Conservation (phyloP, 2,329 filamentous ascomycete species). For the Aspergillus pseudoviridinutans region DNA sequence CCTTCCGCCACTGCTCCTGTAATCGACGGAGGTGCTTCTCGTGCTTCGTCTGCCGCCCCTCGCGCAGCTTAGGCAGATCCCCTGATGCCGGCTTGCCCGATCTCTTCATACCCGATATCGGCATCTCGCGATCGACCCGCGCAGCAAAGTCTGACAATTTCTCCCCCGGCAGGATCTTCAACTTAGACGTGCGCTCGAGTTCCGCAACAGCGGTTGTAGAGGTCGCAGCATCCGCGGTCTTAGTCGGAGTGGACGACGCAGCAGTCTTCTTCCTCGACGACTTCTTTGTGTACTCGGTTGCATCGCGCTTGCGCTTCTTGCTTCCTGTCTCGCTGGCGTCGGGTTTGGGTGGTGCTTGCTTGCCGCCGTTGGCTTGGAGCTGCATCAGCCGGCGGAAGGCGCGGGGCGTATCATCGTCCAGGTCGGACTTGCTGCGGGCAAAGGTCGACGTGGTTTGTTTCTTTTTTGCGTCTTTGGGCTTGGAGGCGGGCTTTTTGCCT, state of each 20-base stretch:
- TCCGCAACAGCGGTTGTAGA: constrained; percentile 1
- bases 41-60: constrained; percentile 71
- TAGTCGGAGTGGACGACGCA: constrained; percentile 15
- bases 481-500: constrained; percentile 25
- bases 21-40: constrained; percentile 70
- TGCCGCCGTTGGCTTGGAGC: constrained; percentile 56
- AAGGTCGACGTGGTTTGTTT: constrained; percentile 39
- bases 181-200: constrained; percentile 31
- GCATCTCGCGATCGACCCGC: constrained; percentile 80
- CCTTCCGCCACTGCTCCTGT: constrained; percentile 56
- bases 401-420: constrained; percentile 75
- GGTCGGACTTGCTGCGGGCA: constrained; percentile 28
- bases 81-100: constrained; percentile 32
- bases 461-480: constrained; percentile 34
- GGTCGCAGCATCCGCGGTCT: constrained; percentile 6
- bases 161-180: constrained; percentile 79
- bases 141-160: constrained; percentile 74
- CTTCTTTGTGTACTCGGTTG: constrained; percentile 15
- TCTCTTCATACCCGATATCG: constrained; percentile 67
- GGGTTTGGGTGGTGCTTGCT: constrained; percentile 56
- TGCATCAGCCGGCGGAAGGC: constrained; percentile 85
- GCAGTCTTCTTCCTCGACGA: constrained; percentile 23
- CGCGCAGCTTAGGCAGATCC: constrained; percentile 28
- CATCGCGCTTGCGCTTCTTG: constrained; percentile 48
- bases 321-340: constrained; percentile 51